These are phyloP conservation scores for Boletus subluridellus DNA, from an alignment of 1,284 basidiomycete genomes.

Conservation along the genomic window DNA sequence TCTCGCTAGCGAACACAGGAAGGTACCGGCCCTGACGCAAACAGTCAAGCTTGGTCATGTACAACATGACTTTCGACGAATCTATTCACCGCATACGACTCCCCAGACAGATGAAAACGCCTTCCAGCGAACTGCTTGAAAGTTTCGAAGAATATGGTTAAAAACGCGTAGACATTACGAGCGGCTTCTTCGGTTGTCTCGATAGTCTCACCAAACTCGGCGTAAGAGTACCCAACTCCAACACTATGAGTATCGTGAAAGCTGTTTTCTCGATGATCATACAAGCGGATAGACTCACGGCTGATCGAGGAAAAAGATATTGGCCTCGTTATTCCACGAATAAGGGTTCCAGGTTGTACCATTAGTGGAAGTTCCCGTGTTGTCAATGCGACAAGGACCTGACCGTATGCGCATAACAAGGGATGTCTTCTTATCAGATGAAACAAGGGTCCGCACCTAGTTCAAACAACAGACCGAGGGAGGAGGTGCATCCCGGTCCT, in stretches of 20 bases:
- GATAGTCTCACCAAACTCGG: slow-evolving; percentile 51
- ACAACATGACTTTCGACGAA: neutral
- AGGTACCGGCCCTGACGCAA: slow-evolving; percentile 66
- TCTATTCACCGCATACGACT: slow-evolving; percentile 58
- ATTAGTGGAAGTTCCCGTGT: slow-evolving; percentile 44
- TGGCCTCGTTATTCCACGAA: slow-evolving; percentile 66
- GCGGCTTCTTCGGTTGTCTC: slow-evolving; percentile 71
- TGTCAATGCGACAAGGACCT: slow-evolving; percentile 60
- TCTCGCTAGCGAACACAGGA: slow-evolving; percentile 76
- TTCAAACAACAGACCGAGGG: slow-evolving; percentile 65
- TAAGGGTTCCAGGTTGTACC: slow-evolving; percentile 61
- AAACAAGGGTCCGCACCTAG: slow-evolving; percentile 42
- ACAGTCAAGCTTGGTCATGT: neutral
- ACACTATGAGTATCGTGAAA: slow-evolving; percentile 30
- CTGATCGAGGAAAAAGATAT: slow-evolving; percentile 72
- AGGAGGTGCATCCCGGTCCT: slow-evolving; percentile 66
- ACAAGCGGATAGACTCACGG: slow-evolving; percentile 51
- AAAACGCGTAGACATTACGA: slow-evolving; percentile 66
- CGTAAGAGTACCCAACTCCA: slow-evolving; percentile 48
- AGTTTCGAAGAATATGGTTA: slow-evolving; percentile 72
- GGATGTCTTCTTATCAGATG: neutral
- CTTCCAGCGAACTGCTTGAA: slow-evolving; percentile 66
- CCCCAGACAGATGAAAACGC: slow-evolving; percentile 65
- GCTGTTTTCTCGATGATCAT: slow-evolving; percentile 18
- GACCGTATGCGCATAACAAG: slow-evolving; percentile 3